phyloP scores from a whole-genome alignment of 345 rosid genomes.

The Mangifera indica region DNA sequence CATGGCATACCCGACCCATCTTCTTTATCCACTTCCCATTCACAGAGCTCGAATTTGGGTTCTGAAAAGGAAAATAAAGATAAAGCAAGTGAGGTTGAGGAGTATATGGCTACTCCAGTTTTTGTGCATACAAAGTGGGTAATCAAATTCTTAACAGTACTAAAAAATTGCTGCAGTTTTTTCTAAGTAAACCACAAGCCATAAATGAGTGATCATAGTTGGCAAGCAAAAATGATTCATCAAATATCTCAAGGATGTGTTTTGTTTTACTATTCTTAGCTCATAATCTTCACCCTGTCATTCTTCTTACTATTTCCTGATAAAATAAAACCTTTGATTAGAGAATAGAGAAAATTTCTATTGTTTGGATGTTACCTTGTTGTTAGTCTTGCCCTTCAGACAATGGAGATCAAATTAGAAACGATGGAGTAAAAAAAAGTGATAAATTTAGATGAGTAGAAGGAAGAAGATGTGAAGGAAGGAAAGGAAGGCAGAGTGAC shows the following conservation, averaged over 20 bases:
- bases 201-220: not conserved
- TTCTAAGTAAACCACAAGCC: not conserved
- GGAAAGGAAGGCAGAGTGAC: too few relatives aligned
- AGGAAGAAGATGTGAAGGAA: too few relatives aligned
- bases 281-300: too few relatives aligned
- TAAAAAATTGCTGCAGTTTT: not conserved
- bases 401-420: too few relatives aligned
- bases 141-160: conserved; percentile 11
- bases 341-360: not conserved
- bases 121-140: conserved; percentile 81
- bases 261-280: not conserved
- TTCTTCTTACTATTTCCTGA: too few relatives aligned
- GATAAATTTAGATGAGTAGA: too few relatives aligned
- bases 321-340: too few relatives aligned
- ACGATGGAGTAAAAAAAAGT: too few relatives aligned
- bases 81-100: conserved; percentile 43
- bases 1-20: conserved; percentile 88
- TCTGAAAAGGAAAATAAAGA: conserved; percentile 55
- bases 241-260: not conserved
- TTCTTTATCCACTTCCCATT: conserved; percentile 40
- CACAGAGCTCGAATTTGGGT: conserved; percentile 42
- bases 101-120: conserved; percentile 70
- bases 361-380: not conserved
- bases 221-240: not conserved
- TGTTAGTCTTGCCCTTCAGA: too few relatives aligned